Percentiles rank a stretch among this genome's conserved stretches.
phyloP scores from a whole-genome alignment of 2,329 filamentous ascomycete genomes.

The Alternaria metachromatica region DNA sequence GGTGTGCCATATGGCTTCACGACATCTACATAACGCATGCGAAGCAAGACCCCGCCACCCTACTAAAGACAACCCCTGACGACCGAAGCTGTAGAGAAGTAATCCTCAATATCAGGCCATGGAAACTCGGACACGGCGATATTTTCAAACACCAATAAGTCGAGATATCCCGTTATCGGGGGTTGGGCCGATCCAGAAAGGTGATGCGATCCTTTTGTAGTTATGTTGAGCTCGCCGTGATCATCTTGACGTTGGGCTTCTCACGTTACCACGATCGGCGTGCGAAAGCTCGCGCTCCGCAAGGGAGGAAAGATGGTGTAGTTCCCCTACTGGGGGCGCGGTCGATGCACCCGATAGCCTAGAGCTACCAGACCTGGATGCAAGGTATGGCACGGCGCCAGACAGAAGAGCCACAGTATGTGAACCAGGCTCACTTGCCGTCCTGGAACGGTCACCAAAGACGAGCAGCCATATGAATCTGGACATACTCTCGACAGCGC shows the following conservation, averaged over 20 bases:
- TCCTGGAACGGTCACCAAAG: neutral
- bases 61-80: neutral
- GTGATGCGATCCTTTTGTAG: neutral
- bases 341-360: constrained; percentile 5
- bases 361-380: constrained; percentile 2
- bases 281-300: neutral
- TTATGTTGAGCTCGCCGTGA: neutral
- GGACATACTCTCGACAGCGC: neutral
- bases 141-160: neutral
- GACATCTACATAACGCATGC: constrained; percentile 34
- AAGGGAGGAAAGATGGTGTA: neutral
- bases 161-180: neutral
- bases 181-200: neutral
- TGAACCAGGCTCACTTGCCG: constrained; percentile 1
- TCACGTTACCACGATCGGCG: neutral
- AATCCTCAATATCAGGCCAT: neutral
- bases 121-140: neutral
- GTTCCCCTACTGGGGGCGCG: neutral
- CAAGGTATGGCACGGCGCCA: neutral
- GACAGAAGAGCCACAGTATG: constrained; percentile 1
- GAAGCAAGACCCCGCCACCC: constrained; percentile 15
- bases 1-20: constrained; percentile 18
- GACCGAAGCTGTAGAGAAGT: neutral
- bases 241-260: neutral
- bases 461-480: neutral